Conservation (phyloP, 2,329 filamentous ascomycete genomes). For the Fusarium napiforme region DNA sequence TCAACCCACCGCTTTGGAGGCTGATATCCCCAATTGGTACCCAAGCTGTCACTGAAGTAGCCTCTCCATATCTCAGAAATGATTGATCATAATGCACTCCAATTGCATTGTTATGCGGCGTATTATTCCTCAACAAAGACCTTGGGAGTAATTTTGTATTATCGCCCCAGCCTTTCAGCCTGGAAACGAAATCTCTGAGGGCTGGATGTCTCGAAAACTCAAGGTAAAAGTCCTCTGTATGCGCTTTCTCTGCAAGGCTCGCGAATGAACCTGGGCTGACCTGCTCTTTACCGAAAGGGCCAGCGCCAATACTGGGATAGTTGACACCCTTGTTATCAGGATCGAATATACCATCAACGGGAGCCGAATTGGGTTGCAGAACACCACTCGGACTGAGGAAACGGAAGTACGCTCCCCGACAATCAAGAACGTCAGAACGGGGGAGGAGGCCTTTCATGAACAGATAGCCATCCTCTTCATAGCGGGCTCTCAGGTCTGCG, state of each 20-base stretch:
- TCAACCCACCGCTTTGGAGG: slow-evolving; percentile 16
- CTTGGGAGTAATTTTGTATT: slow-evolving; percentile 15
- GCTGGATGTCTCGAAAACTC: slow-evolving; percentile 12
- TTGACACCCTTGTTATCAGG: slow-evolving; percentile 2
- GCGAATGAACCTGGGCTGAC: slow-evolving; percentile 15
- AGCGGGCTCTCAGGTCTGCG: not conserved
- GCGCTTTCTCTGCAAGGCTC: slow-evolving; percentile 16
- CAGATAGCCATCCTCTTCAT: slow-evolving; percentile 11
- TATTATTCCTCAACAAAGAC: slow-evolving; percentile 64
- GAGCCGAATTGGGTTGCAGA: not conserved
- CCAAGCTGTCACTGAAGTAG: slow-evolving; percentile 67
- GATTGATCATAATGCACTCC: slow-evolving; percentile 71
- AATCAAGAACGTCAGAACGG: slow-evolving; percentile 11
- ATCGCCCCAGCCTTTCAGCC: slow-evolving; percentile 12
- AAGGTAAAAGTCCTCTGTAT: slow-evolving; percentile 21
- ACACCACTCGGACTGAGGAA: slow-evolving; percentile 14
- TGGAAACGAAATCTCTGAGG: slow-evolving; percentile 6
- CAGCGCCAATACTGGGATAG: slow-evolving; percentile 20
- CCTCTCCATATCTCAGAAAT: slow-evolving; percentile 65
- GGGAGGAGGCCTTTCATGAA: slow-evolving; percentile 20
- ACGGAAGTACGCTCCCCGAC: slow-evolving; percentile 15
- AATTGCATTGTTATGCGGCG: slow-evolving; percentile 65
- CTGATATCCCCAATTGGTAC: slow-evolving; percentile 63
- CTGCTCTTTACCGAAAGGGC: not conserved
- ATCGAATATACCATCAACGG: slow-evolving; percentile 20